Evolutionary conservation across 192 early-diverging fungal genomes (phyloP).

Genomic region (Entrophospora sp.): DNA sequence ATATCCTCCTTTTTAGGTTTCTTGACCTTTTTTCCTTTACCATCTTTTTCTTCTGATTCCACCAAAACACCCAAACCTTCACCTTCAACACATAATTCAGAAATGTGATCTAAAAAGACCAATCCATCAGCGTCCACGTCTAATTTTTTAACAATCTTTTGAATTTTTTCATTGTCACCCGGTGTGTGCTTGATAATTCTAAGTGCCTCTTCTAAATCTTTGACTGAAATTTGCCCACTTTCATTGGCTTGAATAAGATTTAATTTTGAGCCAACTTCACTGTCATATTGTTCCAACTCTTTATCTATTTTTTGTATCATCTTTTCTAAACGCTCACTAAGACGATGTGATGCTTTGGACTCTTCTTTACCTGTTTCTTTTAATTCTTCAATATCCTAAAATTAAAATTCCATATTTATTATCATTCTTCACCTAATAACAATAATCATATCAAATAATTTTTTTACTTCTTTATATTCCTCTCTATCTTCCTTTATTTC

Average conservation of each 20-base stretch:
- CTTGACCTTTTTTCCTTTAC: constrained; percentile 23
- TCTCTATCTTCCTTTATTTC: constrained; percentile 51
- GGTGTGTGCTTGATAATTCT: constrained; percentile 58
- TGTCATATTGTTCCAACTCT: constrained; percentile 58
- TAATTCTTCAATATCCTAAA: constrained; percentile 45
- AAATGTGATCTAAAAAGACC: constrained; percentile 52
- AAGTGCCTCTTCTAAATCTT: constrained; percentile 60
- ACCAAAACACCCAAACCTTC: constrained; percentile 55
- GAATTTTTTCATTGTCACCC: constrained; percentile 54
- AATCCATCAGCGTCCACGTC: constrained; percentile 65
- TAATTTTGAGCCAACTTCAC: constrained; percentile 53
- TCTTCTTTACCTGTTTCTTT: constrained; percentile 45
- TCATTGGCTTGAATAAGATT: constrained; percentile 59
- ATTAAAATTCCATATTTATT: not conserved
- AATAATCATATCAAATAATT: too few relatives aligned
- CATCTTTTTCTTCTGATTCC: constrained; percentile 32
- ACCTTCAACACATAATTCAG: constrained; percentile 48
- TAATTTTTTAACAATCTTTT: constrained; percentile 64
- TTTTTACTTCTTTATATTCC: constrained; percentile 53
- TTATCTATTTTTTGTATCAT: constrained; percentile 69
- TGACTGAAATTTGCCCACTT: constrained; percentile 53
- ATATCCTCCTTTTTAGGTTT: constrained; percentile 39
- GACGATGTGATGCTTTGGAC: constrained; percentile 44
- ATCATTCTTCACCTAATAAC: too few relatives aligned
- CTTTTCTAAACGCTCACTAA: constrained; percentile 66